phyloP scores from a whole-genome alignment of 352 stramenopile species.

The Phytophthora multivora region DNA sequence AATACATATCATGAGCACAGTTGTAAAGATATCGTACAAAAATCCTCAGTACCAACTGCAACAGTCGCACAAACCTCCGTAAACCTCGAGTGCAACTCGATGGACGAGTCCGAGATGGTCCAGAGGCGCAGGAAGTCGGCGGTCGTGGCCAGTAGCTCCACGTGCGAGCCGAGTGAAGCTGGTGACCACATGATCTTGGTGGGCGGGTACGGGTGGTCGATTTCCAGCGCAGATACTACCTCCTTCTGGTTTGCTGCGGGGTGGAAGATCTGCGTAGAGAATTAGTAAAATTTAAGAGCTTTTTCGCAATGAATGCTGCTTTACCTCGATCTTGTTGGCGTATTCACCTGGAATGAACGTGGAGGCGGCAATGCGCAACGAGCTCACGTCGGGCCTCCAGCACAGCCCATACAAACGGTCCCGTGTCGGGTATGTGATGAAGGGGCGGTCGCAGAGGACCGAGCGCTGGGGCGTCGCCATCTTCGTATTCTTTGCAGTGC shows the following conservation, averaged over 20 bases:
- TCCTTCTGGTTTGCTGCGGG: conserved; percentile 56
- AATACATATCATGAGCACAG: conserved; percentile 5
- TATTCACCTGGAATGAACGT: conserved; percentile 87
- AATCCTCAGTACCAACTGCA: neutral
- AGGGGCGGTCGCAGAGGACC: conserved; percentile 49
- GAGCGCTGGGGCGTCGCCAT: conserved; percentile 30
- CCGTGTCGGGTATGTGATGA: conserved; percentile 73
- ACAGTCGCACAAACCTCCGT: conserved; percentile 47
- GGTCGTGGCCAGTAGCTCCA: conserved; percentile 80
- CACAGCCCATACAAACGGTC: conserved; percentile 80
- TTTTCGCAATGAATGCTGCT: conserved; percentile 3
- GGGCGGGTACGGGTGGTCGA: conserved; percentile 86
- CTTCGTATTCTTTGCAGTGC: neutral
- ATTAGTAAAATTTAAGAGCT: conserved; percentile 3
- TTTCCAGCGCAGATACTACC: conserved; percentile 66
- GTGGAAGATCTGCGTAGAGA: conserved; percentile 59
- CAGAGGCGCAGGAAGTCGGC: conserved; percentile 87
- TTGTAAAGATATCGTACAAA: neutral
- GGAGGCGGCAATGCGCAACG: conserved; percentile 69
- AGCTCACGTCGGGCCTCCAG: conserved; percentile 66
- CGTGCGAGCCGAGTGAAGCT: conserved; percentile 42
- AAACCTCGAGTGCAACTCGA: conserved; percentile 76
- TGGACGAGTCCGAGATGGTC: conserved; percentile 74
- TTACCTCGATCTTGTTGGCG: conserved; percentile 88
- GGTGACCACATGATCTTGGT: conserved; percentile 91